A percentile compares a stretch with the other conserved stretches of the same genome.
These are phyloP conservation scores for Penicillium steckii DNA, from an alignment of 495 filamentous ascomycete genomes.

Conservation along the genomic window DNA sequence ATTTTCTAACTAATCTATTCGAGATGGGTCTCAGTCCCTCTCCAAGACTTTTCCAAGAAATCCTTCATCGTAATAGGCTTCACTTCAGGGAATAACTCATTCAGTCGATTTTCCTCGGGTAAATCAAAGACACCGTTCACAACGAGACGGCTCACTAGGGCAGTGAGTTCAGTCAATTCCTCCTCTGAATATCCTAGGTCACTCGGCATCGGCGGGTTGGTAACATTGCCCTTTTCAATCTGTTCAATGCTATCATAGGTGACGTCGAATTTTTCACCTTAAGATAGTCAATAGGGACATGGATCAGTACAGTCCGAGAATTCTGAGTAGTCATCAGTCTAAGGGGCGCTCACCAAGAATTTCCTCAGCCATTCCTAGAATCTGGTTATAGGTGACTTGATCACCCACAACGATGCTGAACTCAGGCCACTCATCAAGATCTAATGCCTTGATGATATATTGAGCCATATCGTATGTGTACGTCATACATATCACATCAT, in stretches of 20 bases:
- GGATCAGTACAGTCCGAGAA: too few relatives aligned
- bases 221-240: constrained; percentile 43
- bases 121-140: constrained; percentile 33
- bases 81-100: constrained; percentile 26
- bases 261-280: constrained; percentile 51
- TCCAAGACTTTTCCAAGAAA: constrained; percentile 29
- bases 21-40: not conserved
- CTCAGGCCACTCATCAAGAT: constrained; percentile 46
- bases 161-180: constrained; percentile 31
- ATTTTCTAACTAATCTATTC: not conserved
- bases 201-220: constrained; percentile 40
- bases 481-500: constrained; percentile 48
- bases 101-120: constrained; percentile 25
- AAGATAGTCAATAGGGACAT: too few relatives aligned
- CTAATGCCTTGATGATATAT: constrained; percentile 46
- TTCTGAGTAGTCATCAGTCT: too few relatives aligned
- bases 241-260: constrained; percentile 48
- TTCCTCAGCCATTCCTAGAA: constrained; percentile 44
- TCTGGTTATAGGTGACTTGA: constrained; percentile 46
- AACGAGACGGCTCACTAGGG: constrained; percentile 33
- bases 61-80: constrained; percentile 27
- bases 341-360: constrained; percentile 36
- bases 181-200: constrained; percentile 19
- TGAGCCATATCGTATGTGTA: constrained; percentile 52
- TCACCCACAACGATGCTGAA: constrained; percentile 46